These are phyloP conservation scores for Sisymbrium irio DNA, from an alignment of 345 rosid species.

Conservation along the genomic window DNA sequence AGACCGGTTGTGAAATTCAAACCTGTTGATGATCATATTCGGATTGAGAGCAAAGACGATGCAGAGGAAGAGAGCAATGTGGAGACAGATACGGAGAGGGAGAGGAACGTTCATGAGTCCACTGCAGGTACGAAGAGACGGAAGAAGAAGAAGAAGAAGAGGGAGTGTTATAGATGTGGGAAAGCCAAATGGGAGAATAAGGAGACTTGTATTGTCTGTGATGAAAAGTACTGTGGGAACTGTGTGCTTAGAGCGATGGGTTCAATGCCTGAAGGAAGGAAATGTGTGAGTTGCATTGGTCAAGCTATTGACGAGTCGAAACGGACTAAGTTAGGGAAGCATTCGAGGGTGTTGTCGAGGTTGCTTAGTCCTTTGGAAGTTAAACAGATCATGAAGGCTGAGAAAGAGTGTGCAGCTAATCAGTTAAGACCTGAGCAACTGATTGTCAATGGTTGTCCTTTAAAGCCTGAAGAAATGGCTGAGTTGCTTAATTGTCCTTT, in stretches of 20 bases:
- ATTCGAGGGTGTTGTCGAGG: constrained; percentile 69
- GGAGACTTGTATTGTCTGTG: constrained; percentile 93
- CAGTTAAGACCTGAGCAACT: constrained; percentile 95
- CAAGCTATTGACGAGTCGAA: constrained; percentile 85
- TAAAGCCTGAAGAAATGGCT: constrained; percentile 88
- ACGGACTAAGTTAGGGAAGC: constrained; percentile 69
- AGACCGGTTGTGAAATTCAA: constrained; percentile 75
- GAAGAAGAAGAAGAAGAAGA: constrained; percentile 58
- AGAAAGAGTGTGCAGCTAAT: constrained; percentile 89
- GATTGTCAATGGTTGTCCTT: constrained; percentile 74
- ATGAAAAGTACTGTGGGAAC: constrained; percentile 84
- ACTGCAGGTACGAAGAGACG: constrained; percentile 59
- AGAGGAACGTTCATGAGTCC: constrained; percentile 42
- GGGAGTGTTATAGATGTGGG: constrained; percentile 74
- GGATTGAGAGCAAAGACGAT: constrained; percentile 48
- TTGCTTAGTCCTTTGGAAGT: constrained; percentile 93
- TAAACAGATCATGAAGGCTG: constrained; percentile 98
- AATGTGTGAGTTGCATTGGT: constrained; percentile 86
- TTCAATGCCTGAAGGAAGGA: constrained; percentile 99
- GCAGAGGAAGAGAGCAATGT: constrained; percentile 45
- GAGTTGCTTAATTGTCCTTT: constrained; percentile 72
- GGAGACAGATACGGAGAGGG: constrained; percentile 21
- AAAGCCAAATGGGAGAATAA: constrained; percentile 95
- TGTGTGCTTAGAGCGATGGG: constrained; percentile 99
- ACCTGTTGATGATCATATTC: constrained; percentile 54